Percentiles rank a stretch among this genome's conserved stretches.
Evolutionary conservation across 768 basidiomycete genomes (phyloP).

Genomic region (Clitopilus hobsonii): DNA sequence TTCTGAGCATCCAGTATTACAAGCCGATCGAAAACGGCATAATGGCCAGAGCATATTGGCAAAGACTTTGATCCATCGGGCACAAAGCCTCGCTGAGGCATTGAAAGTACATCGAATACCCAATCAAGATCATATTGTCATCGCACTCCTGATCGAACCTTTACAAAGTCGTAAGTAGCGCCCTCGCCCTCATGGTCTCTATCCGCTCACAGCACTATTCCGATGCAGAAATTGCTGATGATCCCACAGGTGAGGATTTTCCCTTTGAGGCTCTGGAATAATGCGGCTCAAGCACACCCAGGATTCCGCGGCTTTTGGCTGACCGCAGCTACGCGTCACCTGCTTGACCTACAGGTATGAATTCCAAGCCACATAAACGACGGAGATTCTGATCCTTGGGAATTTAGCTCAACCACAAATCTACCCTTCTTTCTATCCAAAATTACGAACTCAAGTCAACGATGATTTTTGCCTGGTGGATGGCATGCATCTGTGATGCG

Average conservation of each 20-base stretch:
- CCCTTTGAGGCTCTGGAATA: not conserved
- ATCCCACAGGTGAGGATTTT: conserved; percentile 54
- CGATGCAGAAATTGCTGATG: conserved; percentile 64
- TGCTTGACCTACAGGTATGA: conserved; percentile 75
- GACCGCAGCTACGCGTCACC: conserved; percentile 68
- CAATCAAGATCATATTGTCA: conserved; percentile 75
- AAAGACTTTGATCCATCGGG: conserved; percentile 71
- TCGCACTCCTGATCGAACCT: conserved; percentile 76
- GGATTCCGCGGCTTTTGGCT: conserved; percentile 88
- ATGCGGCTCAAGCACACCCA: conserved; percentile 21
- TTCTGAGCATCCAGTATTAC: conserved; percentile 83
- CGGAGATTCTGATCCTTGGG: not conserved
- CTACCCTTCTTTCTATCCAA: conserved; percentile 66
- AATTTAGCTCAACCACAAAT: conserved; percentile 77
- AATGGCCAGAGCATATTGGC: conserved; percentile 73
- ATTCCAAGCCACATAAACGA: too few species aligned
- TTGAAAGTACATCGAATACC: conserved; percentile 83
- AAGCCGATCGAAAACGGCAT: conserved; percentile 69
- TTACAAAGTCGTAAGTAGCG: conserved; percentile 77
- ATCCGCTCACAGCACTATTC: conserved; percentile 1
- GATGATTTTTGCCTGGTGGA: conserved; percentile 94
- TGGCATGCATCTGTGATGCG: conserved; percentile 82
- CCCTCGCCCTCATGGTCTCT: conserved; percentile 6
- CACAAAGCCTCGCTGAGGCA: conserved; percentile 82
- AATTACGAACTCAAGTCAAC: conserved; percentile 75